Base-by-base conservation (phyloP, 257 asterid species). In the Gentiana straminea region DNA sequence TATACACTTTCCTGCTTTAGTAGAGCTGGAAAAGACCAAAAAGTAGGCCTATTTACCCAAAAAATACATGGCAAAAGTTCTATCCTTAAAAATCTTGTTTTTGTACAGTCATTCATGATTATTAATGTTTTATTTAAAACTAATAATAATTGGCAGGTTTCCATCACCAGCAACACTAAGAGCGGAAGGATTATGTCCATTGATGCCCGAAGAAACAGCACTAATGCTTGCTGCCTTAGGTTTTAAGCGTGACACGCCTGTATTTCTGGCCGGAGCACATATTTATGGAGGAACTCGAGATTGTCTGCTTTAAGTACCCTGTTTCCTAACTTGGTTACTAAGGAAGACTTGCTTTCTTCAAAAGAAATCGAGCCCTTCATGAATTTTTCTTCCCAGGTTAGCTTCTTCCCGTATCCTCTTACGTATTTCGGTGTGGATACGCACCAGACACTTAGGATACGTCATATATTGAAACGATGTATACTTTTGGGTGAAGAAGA, bases 191-290 rank as follows among this genome's bases (percentile, higher is more conserved):
- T 72, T 92, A 58, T 92, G 99, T 39, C 99, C 99, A 13, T 69
- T 92, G 79, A 92, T 83, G 99, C 99, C 99, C 5, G 99, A 92
- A 81, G 99, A 92, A 69, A 92, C 99, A 1, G 95, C 74, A 37
- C 95, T 92, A 62, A 81, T 88, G 94, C 95, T 92, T 65, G 95
- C 95, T 37, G 95, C 83, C 69, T 94, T 92, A 10, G 95, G 99
- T 72, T 92, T 88, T 77, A 83, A 81, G 55, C 80, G 97, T 45
- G 71, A 79, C 65, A 83, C 97, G 52, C 97, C 72, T 69, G 74
- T 92, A 64, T 88, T 79, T 78, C 79, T 92, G 58, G 97, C 99
- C 0, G 99, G 99, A 51, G 89, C 99, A 54, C 95, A 85, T 49
- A 85, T 92, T 60, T 88, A 92, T 62, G 97, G 97, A 62, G 99